Evolutionary conservation across 352 stramenopile genomes (phyloP), one percentile per base, ranked within the genome.

Genomic region (Pythium rhizo-oryzae): DNA sequence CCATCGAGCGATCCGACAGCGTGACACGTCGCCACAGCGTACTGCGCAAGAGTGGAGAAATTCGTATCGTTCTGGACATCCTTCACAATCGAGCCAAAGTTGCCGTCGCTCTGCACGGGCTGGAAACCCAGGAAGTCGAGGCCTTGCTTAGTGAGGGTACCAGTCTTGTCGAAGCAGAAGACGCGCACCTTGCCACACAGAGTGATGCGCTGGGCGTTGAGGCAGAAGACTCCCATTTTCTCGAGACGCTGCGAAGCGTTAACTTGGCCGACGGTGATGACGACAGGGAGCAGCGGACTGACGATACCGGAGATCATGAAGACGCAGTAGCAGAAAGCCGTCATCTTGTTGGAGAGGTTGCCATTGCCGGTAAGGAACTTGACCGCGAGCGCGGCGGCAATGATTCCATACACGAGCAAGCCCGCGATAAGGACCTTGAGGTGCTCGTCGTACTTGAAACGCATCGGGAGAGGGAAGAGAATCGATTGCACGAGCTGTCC

Each of bases 121-220:
- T 87, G 67, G 39, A 79, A 83, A 49, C 80, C 86, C 52, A 86
- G 62, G 70, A 94, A 97, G 59, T 97, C 84, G 8, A 98, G 70
- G 3, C 92, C 92, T 62, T 97, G 78, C 64, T 97, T 93, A 16
- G 92, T 98, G 54, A 98, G 81, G 11, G 92, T 98, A 12, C 92
- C 92, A 0, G 92, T 98, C 71, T 98, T 98, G 79, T 98, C 92
- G 69, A 98, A 98, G 75, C 90, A 97, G 52, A 91, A 92, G 11
- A 93, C 78, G 33, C 81, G 87, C 8, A 97, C 89, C 66, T 97
- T 98, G 23, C 92, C 92, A 54, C 87, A 90, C 2, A 98, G 71
- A 0, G 91, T 85, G 60, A 98, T 95, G 30, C 84, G 86, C 63
- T 91, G 79, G 0, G 86, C 75, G 76, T 97, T 92, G 21, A 93